Conservation (phyloP, 2,329 filamentous ascomycete species). For the Aspergillus sp. region DNA sequence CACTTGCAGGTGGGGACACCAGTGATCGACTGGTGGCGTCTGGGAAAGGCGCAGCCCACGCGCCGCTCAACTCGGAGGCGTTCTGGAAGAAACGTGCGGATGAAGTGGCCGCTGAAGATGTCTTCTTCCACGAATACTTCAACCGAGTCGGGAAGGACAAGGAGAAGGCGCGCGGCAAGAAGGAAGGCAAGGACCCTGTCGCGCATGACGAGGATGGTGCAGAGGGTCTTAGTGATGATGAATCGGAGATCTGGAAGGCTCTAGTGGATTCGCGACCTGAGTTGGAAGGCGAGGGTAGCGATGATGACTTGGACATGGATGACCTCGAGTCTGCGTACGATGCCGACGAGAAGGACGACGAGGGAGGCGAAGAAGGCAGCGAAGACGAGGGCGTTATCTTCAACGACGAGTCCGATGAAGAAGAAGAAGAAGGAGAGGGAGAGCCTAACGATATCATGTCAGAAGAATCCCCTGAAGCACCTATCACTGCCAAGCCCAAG, state of each 20-base stretch:
- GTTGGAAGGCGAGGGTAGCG: slow-evolving; percentile 34
- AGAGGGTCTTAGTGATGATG: slow-evolving; percentile 50
- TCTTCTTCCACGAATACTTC: slow-evolving; percentile 99
- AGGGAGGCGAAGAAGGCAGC: slow-evolving; percentile 36
- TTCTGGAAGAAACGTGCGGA: slow-evolving; percentile 91
- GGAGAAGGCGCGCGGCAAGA: slow-evolving; percentile 43
- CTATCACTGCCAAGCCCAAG: slow-evolving; percentile 9
- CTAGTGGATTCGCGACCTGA: slow-evolving; percentile 35
- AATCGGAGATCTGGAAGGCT: slow-evolving; percentile 87
- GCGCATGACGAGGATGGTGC: slow-evolving; percentile 38
- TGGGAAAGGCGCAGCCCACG: slow-evolving; percentile 49
- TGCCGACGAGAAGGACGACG: slow-evolving; percentile 39
- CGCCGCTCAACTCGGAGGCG: slow-evolving; percentile 72
- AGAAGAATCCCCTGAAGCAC: slow-evolving; percentile 13
- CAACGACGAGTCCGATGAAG: slow-evolving; percentile 39
- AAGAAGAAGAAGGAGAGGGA: slow-evolving; percentile 33
- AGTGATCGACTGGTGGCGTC: slow-evolving; percentile 54
- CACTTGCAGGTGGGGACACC: slow-evolving; percentile 58
- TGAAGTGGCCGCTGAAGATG: slow-evolving; percentile 81
- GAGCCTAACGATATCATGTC: too few species aligned
- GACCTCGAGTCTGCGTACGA: slow-evolving; percentile 46
- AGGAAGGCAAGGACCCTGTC: slow-evolving; percentile 42
- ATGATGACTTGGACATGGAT: slow-evolving; percentile 51
- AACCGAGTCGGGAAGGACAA: slow-evolving; percentile 60
- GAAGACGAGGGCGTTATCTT: slow-evolving; percentile 42